phyloP scores from a whole-genome alignment of 176 grass and related monocot genomes.

The Hsuehochloa calcarea region DNA sequence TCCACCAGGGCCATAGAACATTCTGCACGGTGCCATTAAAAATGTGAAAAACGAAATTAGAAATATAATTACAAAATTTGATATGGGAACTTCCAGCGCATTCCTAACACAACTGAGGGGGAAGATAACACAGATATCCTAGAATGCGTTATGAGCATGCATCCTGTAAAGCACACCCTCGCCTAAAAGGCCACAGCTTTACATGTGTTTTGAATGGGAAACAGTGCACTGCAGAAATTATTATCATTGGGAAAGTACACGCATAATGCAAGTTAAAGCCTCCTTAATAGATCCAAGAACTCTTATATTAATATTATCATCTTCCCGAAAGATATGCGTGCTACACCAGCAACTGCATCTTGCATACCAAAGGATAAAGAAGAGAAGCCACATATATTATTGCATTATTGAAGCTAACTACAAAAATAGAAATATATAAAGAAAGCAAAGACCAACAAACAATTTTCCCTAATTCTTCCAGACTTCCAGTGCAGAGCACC shows the following conservation, averaged over 20 bases:
- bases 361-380: constrained; percentile 14
- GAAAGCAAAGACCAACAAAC: neutral
- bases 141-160: neutral
- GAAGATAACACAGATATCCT: neutral
- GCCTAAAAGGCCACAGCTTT: neutral
- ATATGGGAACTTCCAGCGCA: neutral
- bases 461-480: neutral
- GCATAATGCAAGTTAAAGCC: neutral
- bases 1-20: constrained; percentile 98
- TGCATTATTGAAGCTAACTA: neutral
- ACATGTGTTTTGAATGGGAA: constrained; percentile 11
- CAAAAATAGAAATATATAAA: neutral
- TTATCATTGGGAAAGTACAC: constrained; percentile 4
- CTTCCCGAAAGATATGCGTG: constrained; percentile 10
- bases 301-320: neutral
- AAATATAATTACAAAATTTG: neutral
- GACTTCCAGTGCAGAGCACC: neutral
- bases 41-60: constrained; percentile 5
- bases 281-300: constrained; percentile 26
- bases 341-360: constrained; percentile 26
- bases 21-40: constrained; percentile 37
- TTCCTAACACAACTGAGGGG: neutral
- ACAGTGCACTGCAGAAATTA: neutral
- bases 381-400: neutral
- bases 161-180: neutral